phyloP scores from a whole-genome alignment of 106 monocot species.

The Agapanthus africanus region DNA sequence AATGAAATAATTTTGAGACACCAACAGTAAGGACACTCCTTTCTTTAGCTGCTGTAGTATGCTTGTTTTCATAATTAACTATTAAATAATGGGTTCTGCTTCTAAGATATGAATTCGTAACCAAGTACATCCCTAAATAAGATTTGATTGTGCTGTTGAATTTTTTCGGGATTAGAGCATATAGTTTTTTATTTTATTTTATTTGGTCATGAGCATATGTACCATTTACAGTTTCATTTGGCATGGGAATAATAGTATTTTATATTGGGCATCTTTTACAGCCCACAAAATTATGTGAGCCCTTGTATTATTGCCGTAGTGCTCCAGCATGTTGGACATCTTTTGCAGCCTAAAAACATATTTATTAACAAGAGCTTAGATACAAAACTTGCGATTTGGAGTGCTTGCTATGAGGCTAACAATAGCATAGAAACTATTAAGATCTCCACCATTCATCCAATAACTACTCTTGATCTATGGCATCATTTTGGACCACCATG shows the following conservation, averaged over 20 bases:
- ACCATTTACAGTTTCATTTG: not conserved
- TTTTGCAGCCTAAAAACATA: not conserved
- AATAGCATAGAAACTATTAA: too few species aligned
- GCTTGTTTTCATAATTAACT: not conserved
- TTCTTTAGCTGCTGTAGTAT: not conserved
- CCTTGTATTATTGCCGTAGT: too few species aligned
- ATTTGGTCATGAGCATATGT: not conserved
- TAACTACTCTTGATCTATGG: too few species aligned
- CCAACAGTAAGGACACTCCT: conserved; percentile 68
- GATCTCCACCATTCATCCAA: too few species aligned
- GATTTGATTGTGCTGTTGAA: not conserved
- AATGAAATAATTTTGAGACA: conserved; percentile 66
- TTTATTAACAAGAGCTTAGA: not conserved
- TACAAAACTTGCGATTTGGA: too few species aligned
- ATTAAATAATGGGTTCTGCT: not conserved
- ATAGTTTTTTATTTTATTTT: not conserved
- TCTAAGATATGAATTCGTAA: not conserved
- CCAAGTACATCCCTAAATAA: too few species aligned
- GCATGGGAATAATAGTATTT: not conserved
- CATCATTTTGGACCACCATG: too few species aligned
- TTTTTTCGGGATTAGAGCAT: not conserved
- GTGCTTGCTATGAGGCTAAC: too few species aligned
- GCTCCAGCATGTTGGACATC: too few species aligned
- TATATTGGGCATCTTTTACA: not conserved
- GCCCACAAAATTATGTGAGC: too few species aligned